Evolutionary conservation across 1,284 basidiomycete genomes (phyloP), one percentile per base, ranked within the genome.

Genomic region (Leccinum laetum): DNA sequence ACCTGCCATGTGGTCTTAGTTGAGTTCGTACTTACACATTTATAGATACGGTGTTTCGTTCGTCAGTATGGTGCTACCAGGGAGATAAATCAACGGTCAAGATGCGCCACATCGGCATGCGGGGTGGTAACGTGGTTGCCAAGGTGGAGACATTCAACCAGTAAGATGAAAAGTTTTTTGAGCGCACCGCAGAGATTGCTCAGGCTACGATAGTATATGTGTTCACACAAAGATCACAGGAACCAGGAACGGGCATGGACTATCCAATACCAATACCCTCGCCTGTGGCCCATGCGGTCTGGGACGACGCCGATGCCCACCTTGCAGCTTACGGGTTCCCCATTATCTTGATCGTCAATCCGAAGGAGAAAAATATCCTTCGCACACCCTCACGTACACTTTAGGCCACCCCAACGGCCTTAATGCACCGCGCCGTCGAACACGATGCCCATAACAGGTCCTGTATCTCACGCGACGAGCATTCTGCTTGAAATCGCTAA

Each of bases 211-310:
- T 96, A n/a, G 94, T 26, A 26, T 94, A 61, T 99, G 95, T 98
- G 74, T 99, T 99, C 85, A 99, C 97, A 60, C 97, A 99, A 79
- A 98, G 98, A 64, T 98, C 96, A 26, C 98, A 99, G 79, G 97
- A 99, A 79, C 91, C 93, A 59, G 95, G 96, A 46, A 99, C 99
- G 97, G 97, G 98, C 52, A 99, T 99, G 96, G 96, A 99, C 86
- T 99, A 4, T 99, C 99, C 85, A 92, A 90, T 78, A 88, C 26
- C 26, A 26, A 26, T 26, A 26, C 26, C 82, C 71, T 98, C 95
- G 11, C 91, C 94, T 53, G 95, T 96, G 46, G 98, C 97, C 68
- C 93, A 93, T 71, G 92, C 94, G 58, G 96, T 99, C 64, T 99
- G 97, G 97, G 96, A 99, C 68, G 92, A 91, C 64, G 97, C 97